phyloP scores from a whole-genome alignment of 345 rosid species.

The Raphanus sativus region DNA sequence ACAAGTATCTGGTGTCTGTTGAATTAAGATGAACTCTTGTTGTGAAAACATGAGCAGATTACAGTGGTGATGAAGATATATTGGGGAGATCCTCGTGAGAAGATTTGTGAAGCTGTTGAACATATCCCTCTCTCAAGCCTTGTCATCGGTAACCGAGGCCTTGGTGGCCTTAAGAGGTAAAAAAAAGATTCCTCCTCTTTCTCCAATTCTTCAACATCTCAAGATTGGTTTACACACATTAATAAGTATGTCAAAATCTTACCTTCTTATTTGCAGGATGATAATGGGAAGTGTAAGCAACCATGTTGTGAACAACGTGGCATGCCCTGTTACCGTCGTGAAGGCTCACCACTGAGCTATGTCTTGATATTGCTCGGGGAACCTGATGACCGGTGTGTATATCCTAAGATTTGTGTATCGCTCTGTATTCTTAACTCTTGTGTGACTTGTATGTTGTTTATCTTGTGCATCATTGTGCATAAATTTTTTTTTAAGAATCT shows the following conservation, averaged over 20 bases:
- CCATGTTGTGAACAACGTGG: conserved; percentile 66
- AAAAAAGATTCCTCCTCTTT: background rate
- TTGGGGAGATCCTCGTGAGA: conserved; percentile 90
- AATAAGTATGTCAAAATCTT: too few relatives aligned
- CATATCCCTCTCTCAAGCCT: conserved; percentile 65
- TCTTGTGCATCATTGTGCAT: too few relatives aligned
- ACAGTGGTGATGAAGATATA: conserved; percentile 66
- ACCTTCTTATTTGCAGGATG: conserved; percentile 36
- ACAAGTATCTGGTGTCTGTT: background rate
- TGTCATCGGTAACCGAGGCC: conserved; percentile 78
- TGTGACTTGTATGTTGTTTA: too few relatives aligned
- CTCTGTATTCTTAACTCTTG: too few relatives aligned
- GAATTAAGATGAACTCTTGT: background rate
- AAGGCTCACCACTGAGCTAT: conserved; percentile 42
- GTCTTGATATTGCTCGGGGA: background rate
- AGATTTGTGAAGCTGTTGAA: conserved; percentile 76
- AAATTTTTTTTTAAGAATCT: too few relatives aligned
- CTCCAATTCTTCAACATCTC: background rate
- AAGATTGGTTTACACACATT: background rate
- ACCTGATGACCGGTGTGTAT: background rate
- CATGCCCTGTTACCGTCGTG: conserved; percentile 76
- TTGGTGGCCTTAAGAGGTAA: conserved; percentile 74
- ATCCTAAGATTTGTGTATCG: too few relatives aligned
- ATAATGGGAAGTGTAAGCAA: conserved; percentile 86
- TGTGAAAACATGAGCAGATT: conserved; percentile 33